phyloP scores from a whole-genome alignment of 2,329 filamentous ascomycete genomes.

The Purpureocillium lavendulum region DNA sequence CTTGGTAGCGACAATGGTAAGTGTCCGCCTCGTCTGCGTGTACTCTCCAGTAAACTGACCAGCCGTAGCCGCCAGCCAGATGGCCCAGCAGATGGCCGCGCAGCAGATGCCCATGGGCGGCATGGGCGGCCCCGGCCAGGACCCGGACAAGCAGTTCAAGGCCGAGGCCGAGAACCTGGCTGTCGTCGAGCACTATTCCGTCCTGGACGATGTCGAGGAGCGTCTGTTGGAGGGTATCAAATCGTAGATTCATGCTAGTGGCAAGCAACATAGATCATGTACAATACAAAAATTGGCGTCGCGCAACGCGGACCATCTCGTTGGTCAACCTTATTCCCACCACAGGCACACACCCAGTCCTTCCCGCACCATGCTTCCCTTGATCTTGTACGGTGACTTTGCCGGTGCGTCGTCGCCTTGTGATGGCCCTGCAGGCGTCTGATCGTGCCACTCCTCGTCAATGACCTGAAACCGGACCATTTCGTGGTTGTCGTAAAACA shows the following conservation, averaged over 20 bases:
- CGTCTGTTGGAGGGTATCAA: conserved; percentile 57
- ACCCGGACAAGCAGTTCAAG: conserved; percentile 91
- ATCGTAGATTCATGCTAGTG: conserved; percentile 21
- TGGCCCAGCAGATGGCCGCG: conserved; percentile 79
- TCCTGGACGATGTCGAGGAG: conserved; percentile 81
- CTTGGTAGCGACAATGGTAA: conserved; percentile 91
- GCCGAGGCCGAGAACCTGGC: conserved; percentile 92
- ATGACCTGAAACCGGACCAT: conserved; percentile 80
- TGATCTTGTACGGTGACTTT: conserved; percentile 64
- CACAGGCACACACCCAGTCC: conserved; percentile 56
- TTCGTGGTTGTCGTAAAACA: conserved; percentile 88
- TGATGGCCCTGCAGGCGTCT: conserved; percentile 61
- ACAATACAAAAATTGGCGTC: neutral
- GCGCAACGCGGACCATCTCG: conserved; percentile 4
- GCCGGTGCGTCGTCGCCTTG: conserved; percentile 53
- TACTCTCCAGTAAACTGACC: neutral
- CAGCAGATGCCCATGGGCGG: conserved; percentile 38
- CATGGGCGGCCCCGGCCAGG: conserved; percentile 85
- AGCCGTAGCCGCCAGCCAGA: conserved; percentile 71
- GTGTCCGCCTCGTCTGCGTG: conserved; percentile 19
- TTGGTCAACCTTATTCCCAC: conserved; percentile 39
- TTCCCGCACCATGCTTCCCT: conserved; percentile 54
- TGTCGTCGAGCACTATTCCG: conserved; percentile 88
- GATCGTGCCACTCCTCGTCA: conserved; percentile 85
- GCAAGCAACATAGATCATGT: conserved; percentile 2